Base-by-base conservation (phyloP, 78 protist species). In the Guillardia theta region DNA sequence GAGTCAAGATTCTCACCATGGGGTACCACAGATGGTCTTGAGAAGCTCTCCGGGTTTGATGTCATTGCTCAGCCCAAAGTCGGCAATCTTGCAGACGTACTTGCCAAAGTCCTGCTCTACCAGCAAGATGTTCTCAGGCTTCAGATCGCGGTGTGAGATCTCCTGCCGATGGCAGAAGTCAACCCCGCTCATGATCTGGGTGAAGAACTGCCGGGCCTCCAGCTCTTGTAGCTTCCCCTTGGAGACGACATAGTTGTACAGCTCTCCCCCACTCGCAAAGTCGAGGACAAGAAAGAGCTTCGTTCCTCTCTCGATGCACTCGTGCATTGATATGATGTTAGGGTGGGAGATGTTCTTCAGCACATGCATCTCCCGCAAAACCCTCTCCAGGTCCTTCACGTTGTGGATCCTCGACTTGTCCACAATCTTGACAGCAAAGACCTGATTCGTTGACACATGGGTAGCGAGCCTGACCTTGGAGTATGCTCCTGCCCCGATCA, bases 401-500 rank as follows among this genome's bases (percentile, higher is more conserved):
- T 80, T 64, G 9, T 37, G 54, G 22, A 15, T 33, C 45, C 5
- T 15, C 0, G 6, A 94, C 83, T 47, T 33, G 76, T 95, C 94
- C 27, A 88, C 92, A 58, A 96, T 96, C 22, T 97, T 97, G 4
- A 96, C 83, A 70, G 83, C 83, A 22, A 33, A 12, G 46, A 22
- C 21, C 36, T 22, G 45, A 18, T 24, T 43, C 10, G 41, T 50
- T 0, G 97, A 97, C 22, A 96, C 97, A 64, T 77, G 45, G 10
- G 48, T 37, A 4, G 39, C 98, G 4, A 94, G 88, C 58, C 83
- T 90, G 6, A 97, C 98, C 70, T 96, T 95, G 70, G 97, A 97
- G 30, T 94, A 97, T 27, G 96, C 94, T n/a, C 98, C 98, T 54
- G 94, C 93, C n/a, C 98, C 98, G 36, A 97, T n/a, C n/a, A n/a